Evolutionary conservation across 2,329 filamentous ascomycete species (phyloP).

Genomic region (Penicillium sp.): DNA sequence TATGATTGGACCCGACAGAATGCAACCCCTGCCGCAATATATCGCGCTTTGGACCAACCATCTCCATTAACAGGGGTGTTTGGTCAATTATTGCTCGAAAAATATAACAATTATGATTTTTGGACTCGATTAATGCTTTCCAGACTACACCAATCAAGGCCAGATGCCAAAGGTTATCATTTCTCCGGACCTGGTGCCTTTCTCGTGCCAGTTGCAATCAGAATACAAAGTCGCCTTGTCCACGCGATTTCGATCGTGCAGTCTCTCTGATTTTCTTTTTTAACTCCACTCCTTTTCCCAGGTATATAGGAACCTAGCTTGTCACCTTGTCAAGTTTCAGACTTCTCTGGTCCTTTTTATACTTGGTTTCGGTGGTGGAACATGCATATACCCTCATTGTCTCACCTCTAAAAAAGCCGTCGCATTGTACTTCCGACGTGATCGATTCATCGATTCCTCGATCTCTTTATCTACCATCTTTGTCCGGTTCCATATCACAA

Average conservation of each 20-base stretch:
- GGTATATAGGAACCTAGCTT: constrained; percentile 27
- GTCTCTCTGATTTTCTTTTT: constrained; percentile 23
- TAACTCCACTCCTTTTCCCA: constrained; percentile 33
- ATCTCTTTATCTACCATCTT: neutral
- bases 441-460: constrained; percentile 2
- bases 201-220: constrained; percentile 27
- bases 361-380: constrained; percentile 25
- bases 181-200: constrained; percentile 18
- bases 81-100: constrained; percentile 11
- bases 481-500: neutral
- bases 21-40: constrained; percentile 24
- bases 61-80: constrained; percentile 22
- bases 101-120: neutral
- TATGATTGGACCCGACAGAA: constrained; percentile 14
- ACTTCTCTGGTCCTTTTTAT: neutral
- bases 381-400: constrained; percentile 49
- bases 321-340: neutral
- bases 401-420: constrained; percentile 38
- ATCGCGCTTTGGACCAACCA: constrained; percentile 30
- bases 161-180: constrained; percentile 23
- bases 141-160: constrained; percentile 14
- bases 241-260: constrained; percentile 20
- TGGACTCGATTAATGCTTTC: constrained; percentile 14
- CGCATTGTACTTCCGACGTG: constrained; percentile 18
- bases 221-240: constrained; percentile 20